Evolutionary conservation across 345 rosid genomes (phyloP).

Genomic region (Schrenkiella parvula): DNA sequence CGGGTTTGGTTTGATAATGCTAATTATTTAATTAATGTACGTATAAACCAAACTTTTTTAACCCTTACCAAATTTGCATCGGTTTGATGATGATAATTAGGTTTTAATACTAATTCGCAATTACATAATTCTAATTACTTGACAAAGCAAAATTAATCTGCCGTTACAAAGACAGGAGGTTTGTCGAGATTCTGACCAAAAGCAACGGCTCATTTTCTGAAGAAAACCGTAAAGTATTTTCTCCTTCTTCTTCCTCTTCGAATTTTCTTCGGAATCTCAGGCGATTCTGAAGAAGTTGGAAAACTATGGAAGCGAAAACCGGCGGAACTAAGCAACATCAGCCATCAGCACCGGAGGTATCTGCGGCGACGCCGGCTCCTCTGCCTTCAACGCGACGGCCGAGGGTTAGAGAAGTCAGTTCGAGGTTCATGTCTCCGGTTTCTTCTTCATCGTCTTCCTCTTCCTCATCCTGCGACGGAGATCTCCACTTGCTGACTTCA

Average conservation of each 20-base stretch:
- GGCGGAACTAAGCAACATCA: neutral
- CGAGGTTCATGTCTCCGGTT: conserved; percentile 69
- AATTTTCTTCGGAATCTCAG: neutral
- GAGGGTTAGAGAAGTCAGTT: conserved; percentile 71
- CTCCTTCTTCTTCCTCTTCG: too few species aligned
- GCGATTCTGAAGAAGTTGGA: neutral
- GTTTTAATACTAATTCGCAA: neutral
- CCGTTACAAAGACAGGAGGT: neutral
- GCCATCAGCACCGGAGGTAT: conserved; percentile 1
- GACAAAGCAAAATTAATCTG: neutral
- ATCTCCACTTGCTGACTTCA: conserved; percentile 29
- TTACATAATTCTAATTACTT: neutral
- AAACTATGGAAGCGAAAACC: conserved; percentile 1
- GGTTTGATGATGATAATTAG: too few species aligned
- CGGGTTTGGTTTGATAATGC: neutral
- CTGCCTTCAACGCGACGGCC: conserved; percentile 55
- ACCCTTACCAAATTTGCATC: too few species aligned
- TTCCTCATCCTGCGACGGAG: conserved; percentile 29
- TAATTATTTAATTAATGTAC: too few species aligned
- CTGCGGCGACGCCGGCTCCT: conserved; percentile 16
- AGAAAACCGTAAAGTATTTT: neutral
- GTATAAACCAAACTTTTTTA: too few species aligned
- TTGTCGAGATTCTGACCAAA: neutral
- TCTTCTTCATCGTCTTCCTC: conserved; percentile 33
- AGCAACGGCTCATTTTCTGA: neutral